Conservation (phyloP, 805 yeast genomes). For the Spathaspora gorwiae region DNA sequence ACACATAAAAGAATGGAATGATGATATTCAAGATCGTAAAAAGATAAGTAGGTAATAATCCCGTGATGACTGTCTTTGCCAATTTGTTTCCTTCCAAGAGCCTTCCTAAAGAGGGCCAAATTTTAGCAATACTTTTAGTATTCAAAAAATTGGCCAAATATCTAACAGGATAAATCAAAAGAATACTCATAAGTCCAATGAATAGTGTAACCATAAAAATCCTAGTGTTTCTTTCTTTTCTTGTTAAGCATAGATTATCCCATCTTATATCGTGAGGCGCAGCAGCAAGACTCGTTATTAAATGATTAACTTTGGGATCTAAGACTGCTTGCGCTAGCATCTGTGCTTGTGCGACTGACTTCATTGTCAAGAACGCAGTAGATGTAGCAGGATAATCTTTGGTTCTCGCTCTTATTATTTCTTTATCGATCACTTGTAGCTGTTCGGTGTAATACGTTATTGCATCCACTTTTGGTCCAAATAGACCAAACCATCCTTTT, state of each 20-base stretch:
- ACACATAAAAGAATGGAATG: constrained; percentile 82
- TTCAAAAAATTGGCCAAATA: constrained; percentile 81
- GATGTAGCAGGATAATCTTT: constrained; percentile 78
- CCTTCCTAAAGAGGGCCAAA: constrained; percentile 80
- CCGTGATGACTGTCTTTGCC: constrained; percentile 80
- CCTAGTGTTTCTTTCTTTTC: constrained; percentile 65
- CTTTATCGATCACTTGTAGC: constrained; percentile 64
- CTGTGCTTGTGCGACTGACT: constrained; percentile 91
- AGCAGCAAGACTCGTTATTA: constrained; percentile 84
- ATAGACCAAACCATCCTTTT: constrained; percentile 55
- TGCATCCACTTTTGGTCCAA: constrained; percentile 74
- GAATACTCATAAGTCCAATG: constrained; percentile 65
- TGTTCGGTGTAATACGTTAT: constrained; percentile 71
- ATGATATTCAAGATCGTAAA: constrained; percentile 79
- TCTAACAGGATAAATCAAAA: constrained; percentile 78
- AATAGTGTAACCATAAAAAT: constrained; percentile 59
- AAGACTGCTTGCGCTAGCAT: constrained; percentile 93
- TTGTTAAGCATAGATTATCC: constrained; percentile 81
- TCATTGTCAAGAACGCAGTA: constrained; percentile 92
- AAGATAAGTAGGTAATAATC: constrained; percentile 84
- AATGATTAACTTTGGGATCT: constrained; percentile 80
- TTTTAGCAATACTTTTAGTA: constrained; percentile 66
- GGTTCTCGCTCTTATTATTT: constrained; percentile 59
- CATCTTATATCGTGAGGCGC: constrained; percentile 95
- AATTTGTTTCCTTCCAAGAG: constrained; percentile 59